Evolutionary conservation across 2,329 filamentous ascomycete species (phyloP).

Genomic region (Endoconidiophora laricicola): DNA sequence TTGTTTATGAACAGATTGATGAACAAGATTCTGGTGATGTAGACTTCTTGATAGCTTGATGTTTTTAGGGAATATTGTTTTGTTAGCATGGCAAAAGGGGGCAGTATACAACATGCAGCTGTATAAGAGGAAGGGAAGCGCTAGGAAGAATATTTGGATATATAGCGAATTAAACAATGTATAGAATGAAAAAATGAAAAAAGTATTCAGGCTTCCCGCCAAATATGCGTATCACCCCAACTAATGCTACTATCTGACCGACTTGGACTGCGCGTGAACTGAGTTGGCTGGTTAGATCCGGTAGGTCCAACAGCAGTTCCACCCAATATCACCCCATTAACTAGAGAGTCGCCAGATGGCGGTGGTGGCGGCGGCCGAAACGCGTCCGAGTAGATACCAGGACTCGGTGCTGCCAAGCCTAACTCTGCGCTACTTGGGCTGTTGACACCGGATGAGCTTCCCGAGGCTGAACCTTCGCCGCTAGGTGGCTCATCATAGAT

Average conservation of each 20-base stretch:
- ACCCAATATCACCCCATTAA: no score
- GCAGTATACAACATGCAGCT: no score
- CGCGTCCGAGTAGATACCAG: neutral
- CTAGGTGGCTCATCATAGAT: slow-evolving; percentile 29
- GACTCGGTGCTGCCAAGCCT: neutral
- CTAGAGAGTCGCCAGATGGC: neutral
- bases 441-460: neutral
- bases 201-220: slow-evolving; percentile 21
- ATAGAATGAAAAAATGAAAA: neutral
- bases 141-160: no score
- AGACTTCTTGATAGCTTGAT: no score
- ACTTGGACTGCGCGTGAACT: slow-evolving; percentile 16
- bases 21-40: no score
- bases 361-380: neutral
- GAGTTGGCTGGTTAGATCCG: neutral
- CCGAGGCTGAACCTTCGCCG: neutral
- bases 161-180: neutral
- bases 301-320: neutral
- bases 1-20: no score
- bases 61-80: no score
- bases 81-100: no score
- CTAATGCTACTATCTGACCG: slow-evolving; percentile 29
- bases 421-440: neutral
- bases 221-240: slow-evolving; percentile 33
- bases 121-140: no score